These are phyloP conservation scores for Starmerella stigmatis DNA, from an alignment of 805 yeast species.

Conservation along the genomic window DNA sequence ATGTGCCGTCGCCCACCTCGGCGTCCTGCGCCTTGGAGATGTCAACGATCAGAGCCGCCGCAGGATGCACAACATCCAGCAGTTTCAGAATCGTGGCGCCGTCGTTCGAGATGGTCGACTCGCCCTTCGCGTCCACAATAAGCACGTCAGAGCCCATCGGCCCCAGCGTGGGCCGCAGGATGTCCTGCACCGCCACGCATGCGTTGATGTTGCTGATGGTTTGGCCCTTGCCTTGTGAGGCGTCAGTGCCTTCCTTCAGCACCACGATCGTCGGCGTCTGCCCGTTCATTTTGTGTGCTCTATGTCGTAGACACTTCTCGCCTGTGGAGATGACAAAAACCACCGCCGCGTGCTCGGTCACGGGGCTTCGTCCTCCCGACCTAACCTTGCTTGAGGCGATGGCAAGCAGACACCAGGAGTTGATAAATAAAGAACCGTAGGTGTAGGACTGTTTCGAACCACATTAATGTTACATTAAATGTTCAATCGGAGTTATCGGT, in stretches of 20 bases:
- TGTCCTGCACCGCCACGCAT: constrained; percentile 92
- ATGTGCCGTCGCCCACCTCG: constrained; percentile 97
- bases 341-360: not conserved
- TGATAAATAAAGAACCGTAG: too few species aligned
- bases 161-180: constrained; percentile 87
- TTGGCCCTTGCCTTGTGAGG: constrained; percentile 95
- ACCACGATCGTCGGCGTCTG: constrained; percentile 98
- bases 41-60: constrained; percentile 91
- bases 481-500: too few species aligned
- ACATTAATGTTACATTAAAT: too few species aligned
- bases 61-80: constrained; percentile 94
- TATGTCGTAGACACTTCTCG: not conserved
- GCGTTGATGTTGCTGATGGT: constrained; percentile 92
- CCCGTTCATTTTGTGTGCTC: constrained; percentile 31
- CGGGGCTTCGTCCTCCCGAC: not conserved
- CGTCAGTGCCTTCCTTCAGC: constrained; percentile 93
- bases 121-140: constrained; percentile 71
- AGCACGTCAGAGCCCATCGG: constrained; percentile 95
- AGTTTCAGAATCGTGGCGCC: constrained; percentile 93
- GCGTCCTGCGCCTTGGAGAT: constrained; percentile 95
- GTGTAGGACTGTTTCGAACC: too few species aligned
- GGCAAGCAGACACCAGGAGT: too few species aligned
- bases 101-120: constrained; percentile 92
- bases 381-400: too few species aligned
- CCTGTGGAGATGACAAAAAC: constrained; percentile 1